Conservation (phyloP, 805 yeast species). For the Myxozyma vanderwaltii region DNA sequence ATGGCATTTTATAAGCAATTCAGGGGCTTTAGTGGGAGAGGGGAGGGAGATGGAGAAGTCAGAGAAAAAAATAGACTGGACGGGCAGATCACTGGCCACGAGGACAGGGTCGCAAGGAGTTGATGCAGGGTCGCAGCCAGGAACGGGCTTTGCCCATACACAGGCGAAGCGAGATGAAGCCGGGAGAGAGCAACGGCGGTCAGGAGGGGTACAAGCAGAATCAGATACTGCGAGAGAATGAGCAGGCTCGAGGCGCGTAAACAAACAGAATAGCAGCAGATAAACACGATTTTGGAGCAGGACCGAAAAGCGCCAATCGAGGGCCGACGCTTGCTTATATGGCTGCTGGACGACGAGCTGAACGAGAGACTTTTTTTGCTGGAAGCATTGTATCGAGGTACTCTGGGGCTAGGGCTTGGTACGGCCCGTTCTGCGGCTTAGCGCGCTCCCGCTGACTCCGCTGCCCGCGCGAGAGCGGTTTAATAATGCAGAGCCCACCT, state of each 20-base stretch:
- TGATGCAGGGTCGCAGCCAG: slow-evolving; percentile 9
- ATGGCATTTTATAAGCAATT: slow-evolving; percentile 3
- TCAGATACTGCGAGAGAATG: no score
- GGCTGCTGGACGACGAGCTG: neutral
- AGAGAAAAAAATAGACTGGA: neutral
- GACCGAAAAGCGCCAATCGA: neutral
- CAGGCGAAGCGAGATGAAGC: no score
- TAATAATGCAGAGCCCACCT: no score
- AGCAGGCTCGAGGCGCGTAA: no score
- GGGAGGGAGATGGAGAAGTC: neutral
- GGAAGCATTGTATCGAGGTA: neutral
- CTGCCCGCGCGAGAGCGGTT: neutral
- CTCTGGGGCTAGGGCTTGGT: slow-evolving; percentile 5
- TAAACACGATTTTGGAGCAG: no score
- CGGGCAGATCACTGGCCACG: slow-evolving; percentile 3
- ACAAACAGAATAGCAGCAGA: neutral
- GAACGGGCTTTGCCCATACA: neutral
- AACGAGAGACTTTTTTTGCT: no score
- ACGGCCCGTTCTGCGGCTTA: neutral
- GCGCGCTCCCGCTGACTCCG: neutral
- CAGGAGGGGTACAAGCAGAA: no score
- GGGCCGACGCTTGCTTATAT: neutral
- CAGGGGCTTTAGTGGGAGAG: neutral
- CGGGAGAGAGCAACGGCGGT: no score
- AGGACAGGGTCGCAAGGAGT: neutral